A percentile compares a stretch with the other conserved stretches of the same genome.
Conservation (phyloP, 176 grass and related monocot genomes). For the Bromus sterilis region DNA sequence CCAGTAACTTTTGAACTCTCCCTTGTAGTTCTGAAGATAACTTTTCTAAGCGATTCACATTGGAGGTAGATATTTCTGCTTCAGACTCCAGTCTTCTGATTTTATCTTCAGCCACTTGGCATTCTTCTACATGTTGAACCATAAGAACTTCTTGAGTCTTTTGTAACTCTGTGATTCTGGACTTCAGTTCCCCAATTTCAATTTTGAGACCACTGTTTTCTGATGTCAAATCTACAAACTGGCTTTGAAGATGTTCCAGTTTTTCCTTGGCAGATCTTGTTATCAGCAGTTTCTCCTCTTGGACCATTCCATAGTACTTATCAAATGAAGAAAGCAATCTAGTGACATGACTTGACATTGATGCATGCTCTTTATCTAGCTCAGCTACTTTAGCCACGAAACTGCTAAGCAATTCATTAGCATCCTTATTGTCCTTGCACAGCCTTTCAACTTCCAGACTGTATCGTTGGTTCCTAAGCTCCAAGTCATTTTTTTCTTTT, state of each 20-base stretch:
- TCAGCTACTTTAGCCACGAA: slow-evolving; percentile 50
- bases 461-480: slow-evolving; percentile 45
- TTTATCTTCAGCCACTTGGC: slow-evolving; percentile 70
- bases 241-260: slow-evolving; percentile 54
- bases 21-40: slow-evolving; percentile 61
- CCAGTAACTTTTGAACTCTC: slow-evolving; percentile 54
- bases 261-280: slow-evolving; percentile 46
- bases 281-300: slow-evolving; percentile 62
- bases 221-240: slow-evolving; percentile 42
- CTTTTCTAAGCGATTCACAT: slow-evolving; percentile 47
- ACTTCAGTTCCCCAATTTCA: slow-evolving; percentile 63
- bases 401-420: slow-evolving; percentile 42
- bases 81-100: slow-evolving; percentile 67
- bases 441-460: slow-evolving; percentile 56
- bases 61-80: slow-evolving; percentile 52
- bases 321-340: slow-evolving; percentile 53
- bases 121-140: slow-evolving; percentile 94
- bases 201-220: slow-evolving; percentile 49
- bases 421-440: slow-evolving; percentile 42
- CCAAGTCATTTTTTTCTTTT: slow-evolving; percentile 60
- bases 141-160: slow-evolving; percentile 82
- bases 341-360: slow-evolving; percentile 46
- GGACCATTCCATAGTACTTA: slow-evolving; percentile 52
- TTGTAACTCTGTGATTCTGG: slow-evolving; percentile 65
- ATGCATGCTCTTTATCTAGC: slow-evolving; percentile 58